Percentiles rank a stretch among this genome's conserved stretches.
Evolutionary conservation across 805 yeast species (phyloP).

Genomic region (Ogataea philodendri): DNA sequence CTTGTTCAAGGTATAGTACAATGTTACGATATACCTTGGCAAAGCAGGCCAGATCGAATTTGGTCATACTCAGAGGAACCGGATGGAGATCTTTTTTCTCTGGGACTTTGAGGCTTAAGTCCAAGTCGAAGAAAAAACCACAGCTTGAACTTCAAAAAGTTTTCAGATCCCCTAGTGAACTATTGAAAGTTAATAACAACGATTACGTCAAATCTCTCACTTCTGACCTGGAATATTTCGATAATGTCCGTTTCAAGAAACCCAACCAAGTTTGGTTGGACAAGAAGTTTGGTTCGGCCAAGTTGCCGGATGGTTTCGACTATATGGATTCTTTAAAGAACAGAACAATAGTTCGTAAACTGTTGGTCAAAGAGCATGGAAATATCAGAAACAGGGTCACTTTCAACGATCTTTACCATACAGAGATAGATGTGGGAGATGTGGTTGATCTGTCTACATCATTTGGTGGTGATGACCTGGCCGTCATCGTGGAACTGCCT

Average conservation of each 20-base stretch:
- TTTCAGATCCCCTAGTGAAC: conserved; percentile 34
- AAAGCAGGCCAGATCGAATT: not conserved
- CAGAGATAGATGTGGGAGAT: conserved; percentile 53
- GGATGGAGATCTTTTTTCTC: too few species aligned
- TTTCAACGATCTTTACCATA: conserved; percentile 26
- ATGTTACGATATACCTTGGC: conserved; percentile 1
- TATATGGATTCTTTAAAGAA: conserved; percentile 18
- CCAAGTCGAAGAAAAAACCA: too few species aligned
- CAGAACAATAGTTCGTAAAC: conserved; percentile 4
- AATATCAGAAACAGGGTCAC: conserved; percentile 4
- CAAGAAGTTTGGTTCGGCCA: conserved; percentile 7
- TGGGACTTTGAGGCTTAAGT: too few species aligned
- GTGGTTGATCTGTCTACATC: conserved; percentile 51
- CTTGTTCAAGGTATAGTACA: too few species aligned
- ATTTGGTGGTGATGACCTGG: conserved; percentile 44
- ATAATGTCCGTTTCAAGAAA: conserved; percentile 24
- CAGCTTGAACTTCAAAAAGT: too few species aligned
- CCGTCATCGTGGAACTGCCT: conserved; percentile 57
- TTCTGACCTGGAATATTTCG: conserved; percentile 23
- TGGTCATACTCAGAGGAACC: not conserved
- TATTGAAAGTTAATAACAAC: conserved; percentile 27
- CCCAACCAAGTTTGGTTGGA: conserved; percentile 35
- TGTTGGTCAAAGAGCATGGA: conserved; percentile 10
- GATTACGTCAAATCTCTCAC: conserved; percentile 31
- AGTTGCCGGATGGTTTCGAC: conserved; percentile 17